Conservation (phyloP, 192 early-diverging fungal genomes). For the Coemansia sp. region DNA sequence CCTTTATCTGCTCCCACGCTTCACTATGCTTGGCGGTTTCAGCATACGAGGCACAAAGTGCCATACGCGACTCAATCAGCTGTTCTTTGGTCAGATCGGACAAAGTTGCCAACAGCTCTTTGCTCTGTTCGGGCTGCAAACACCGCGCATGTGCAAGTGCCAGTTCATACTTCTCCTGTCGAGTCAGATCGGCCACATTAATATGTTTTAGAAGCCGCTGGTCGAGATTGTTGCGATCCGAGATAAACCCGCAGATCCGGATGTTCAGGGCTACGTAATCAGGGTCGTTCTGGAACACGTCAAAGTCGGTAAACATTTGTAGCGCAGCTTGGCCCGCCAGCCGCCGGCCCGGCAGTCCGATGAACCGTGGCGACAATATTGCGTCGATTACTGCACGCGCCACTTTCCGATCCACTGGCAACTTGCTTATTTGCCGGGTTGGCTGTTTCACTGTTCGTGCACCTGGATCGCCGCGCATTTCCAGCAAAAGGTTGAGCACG, state of each 20-base stretch:
- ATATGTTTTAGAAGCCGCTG: not conserved
- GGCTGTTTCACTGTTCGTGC: not conserved
- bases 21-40: conserved; percentile 15
- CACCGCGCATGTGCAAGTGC: conserved; percentile 40
- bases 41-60: conserved; percentile 26
- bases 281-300: not conserved
- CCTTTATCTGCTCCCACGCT: not conserved
- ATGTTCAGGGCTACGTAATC: conserved; percentile 7
- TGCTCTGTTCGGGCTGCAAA: conserved; percentile 11
- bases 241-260: conserved; percentile 34
- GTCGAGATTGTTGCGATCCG: conserved; percentile 9
- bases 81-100: conserved; percentile 5
- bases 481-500: conserved; percentile 29
- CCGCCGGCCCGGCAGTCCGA: conserved; percentile 25
- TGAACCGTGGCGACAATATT: conserved; percentile 23
- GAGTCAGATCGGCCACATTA: not conserved
- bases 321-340: conserved; percentile 39
- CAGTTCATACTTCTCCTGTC: conserved; percentile 17
- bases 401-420: not conserved
- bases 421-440: not conserved
- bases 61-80: conserved; percentile 20
- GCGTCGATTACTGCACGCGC: conserved; percentile 10
- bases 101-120: not conserved
- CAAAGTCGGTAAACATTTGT: conserved; percentile 38
- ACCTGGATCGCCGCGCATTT: conserved; percentile 8